Conservation (phyloP, 2,329 filamentous ascomycete species). For the Botrytis tulipae region DNA sequence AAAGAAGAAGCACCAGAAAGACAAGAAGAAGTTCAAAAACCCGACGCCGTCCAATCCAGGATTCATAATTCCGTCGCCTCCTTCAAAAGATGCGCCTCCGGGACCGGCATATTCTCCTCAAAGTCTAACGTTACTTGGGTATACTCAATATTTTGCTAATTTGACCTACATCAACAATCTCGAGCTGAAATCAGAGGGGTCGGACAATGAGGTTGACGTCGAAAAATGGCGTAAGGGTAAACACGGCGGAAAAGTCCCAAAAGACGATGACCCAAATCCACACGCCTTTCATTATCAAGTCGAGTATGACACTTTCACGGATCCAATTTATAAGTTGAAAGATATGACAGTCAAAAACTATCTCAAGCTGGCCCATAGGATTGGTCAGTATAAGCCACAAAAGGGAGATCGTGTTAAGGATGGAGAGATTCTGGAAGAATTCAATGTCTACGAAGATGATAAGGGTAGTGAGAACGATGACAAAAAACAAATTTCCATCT, state of each 20-base stretch:
- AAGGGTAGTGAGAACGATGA: slow-evolving; percentile 32
- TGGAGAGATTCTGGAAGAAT: slow-evolving; percentile 23
- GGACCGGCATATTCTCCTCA: slow-evolving; percentile 91
- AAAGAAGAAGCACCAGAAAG: slow-evolving; percentile 45
- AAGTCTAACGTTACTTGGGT: slow-evolving; percentile 72
- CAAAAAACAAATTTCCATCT: slow-evolving; percentile 18
- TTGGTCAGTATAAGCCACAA: slow-evolving; percentile 55
- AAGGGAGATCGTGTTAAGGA: slow-evolving; percentile 37
- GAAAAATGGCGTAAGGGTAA: slow-evolving; percentile 63
- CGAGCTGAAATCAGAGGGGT: slow-evolving; percentile 43
- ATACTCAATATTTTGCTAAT: slow-evolving; percentile 91
- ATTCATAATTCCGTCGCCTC: slow-evolving; percentile 66
- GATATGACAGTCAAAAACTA: slow-evolving; percentile 85
- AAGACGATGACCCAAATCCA: slow-evolving; percentile 54
- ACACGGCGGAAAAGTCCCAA: slow-evolving; percentile 57
- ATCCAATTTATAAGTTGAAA: slow-evolving; percentile 69
- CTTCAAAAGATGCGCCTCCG: slow-evolving; percentile 68
- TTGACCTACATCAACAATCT: slow-evolving; percentile 83
- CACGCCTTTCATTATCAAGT: slow-evolving; percentile 71
- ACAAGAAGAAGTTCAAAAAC: slow-evolving; percentile 47
- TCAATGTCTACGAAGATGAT: slow-evolving; percentile 25
- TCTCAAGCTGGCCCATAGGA: slow-evolving; percentile 74
- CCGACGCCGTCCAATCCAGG: slow-evolving; percentile 58
- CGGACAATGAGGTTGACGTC: slow-evolving; percentile 37
- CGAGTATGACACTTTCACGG: slow-evolving; percentile 81